Conservation (phyloP, 2,329 filamentous ascomycete genomes). For the Paracorniculantispora psalliotae region DNA sequence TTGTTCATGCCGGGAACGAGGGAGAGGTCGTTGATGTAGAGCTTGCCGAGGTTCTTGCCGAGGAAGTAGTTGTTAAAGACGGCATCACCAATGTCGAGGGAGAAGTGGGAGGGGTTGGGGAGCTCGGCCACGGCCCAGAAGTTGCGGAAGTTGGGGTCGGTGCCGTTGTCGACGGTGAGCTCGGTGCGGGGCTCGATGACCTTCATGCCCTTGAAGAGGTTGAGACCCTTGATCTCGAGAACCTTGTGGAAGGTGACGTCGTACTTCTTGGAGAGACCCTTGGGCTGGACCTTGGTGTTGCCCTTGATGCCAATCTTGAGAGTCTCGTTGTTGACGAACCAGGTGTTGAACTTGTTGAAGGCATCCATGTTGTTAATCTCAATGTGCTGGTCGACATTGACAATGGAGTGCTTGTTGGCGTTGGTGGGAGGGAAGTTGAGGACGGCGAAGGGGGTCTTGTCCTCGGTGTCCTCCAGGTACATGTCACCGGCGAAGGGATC, state of each 20-base stretch:
- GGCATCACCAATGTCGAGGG: constrained; percentile 62
- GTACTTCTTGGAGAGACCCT: constrained; percentile 44
- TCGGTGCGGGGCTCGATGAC: constrained; percentile 48
- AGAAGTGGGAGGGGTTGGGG: constrained; percentile 59
- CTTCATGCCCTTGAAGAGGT: constrained; percentile 50
- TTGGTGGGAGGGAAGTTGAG: constrained; percentile 49
- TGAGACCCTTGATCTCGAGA: constrained; percentile 44
- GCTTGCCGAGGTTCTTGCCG: constrained; percentile 46
- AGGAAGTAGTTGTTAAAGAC: constrained; percentile 56
- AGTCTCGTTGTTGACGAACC: constrained; percentile 46
- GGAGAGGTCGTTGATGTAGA: constrained; percentile 53
- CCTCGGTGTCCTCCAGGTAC: constrained; percentile 47
- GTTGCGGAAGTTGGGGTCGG: constrained; percentile 40
- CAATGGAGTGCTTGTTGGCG: constrained; percentile 41
- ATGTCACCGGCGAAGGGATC: constrained; percentile 47
- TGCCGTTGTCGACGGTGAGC: constrained; percentile 33
- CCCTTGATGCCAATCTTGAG: constrained; percentile 48
- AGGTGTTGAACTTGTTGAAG: constrained; percentile 51
- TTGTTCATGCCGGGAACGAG: constrained; percentile 56
- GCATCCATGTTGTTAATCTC: constrained; percentile 42
- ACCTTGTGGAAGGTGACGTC: constrained; percentile 53
- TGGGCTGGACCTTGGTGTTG: constrained; percentile 46
- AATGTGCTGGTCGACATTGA: constrained; percentile 48
- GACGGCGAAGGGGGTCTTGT: constrained; percentile 44
- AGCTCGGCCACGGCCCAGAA: constrained; percentile 56